Base-by-base conservation (phyloP, 495 filamentous ascomycete genomes). In the Cercophora newfieldiana region DNA sequence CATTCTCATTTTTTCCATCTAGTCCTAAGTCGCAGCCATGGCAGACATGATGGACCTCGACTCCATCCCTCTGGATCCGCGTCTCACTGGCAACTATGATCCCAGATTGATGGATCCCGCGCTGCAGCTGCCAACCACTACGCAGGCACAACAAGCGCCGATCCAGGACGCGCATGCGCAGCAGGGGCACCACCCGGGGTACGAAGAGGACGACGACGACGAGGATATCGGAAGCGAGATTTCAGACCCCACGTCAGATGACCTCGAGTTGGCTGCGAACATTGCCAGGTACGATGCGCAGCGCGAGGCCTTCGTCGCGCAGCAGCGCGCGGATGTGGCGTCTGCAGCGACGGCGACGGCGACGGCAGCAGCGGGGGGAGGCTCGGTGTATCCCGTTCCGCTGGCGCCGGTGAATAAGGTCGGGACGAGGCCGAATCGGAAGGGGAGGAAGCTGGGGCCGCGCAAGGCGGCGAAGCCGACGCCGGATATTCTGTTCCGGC, bases 381-480 rank as follows among this genome's bases (percentile, higher is more conserved):
- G n/a, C n/a, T n/a, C 60, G 16, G 29, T n/a, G 18, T 4, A 12
- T 30, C 33, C 26, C 31, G 63, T 24, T 26, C 47, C 26, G n/a
- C 24, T 8, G 60, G 49, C 29, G 21, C 26, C 29, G n/a, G 29
- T 48, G 8, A 28, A 19, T 21, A 63, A 37, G 29, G 25, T 65
- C 44, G 30, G 49, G 16, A n/a, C 29, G 19, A 58, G 57, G n/a
- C 22, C 47, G 28, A 57, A 62, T 22, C 54, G 53, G 18, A 70
- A 68, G 28, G 61, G 64, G 6, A 56, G 69, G 24, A 70, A 62
- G 24, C 57, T 69, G 7, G 89, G 90, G 12, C 88, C 87, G n/a
- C 86, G 90, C n/a, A 88, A 87, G 71, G 84, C 89, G 6, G 78
- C 88, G 25, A 89, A 93, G 67, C 90, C 90, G 29, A 88, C 88